Conservation (phyloP, 768 basidiomycete genomes). For the Mrakia hoshinonis region DNA sequence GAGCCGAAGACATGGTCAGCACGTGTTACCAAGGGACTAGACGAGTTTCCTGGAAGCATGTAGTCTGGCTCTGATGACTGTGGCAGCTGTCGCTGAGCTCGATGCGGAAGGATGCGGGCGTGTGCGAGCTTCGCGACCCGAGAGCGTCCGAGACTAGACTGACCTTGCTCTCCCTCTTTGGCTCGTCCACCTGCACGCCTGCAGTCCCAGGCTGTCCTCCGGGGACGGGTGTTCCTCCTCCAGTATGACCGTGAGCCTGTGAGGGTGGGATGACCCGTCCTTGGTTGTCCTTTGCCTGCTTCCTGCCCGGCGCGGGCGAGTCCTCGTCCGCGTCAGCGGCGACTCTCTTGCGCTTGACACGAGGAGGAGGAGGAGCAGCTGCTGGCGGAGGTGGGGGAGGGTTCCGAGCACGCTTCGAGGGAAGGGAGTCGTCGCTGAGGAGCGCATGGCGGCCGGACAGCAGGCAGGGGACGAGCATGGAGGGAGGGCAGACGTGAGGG, state of each 20-base stretch:
- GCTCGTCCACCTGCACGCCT: neutral
- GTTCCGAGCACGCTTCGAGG: constrained; percentile 6
- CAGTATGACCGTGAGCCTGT: neutral
- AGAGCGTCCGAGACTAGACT: neutral
- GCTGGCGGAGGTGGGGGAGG: constrained; percentile 4
- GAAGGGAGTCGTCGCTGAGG: constrained; percentile 8
- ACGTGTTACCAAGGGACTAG: neutral
- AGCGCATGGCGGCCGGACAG: no score
- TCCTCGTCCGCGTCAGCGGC: constrained; percentile 13
- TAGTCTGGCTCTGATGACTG: neutral
- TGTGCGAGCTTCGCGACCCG: neutral
- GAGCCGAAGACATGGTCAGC: neutral
- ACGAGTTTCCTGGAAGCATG: neutral
- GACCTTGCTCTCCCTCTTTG: constrained; percentile 22
- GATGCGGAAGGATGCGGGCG: neutral
- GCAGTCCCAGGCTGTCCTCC: neutral
- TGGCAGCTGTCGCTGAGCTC: neutral
- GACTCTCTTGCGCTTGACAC: constrained; percentile 22
- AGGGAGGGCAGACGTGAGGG: no score
- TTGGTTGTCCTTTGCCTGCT: constrained; percentile 12
- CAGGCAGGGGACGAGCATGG: no score
- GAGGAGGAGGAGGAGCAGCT: constrained; percentile 10
- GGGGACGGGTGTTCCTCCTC: neutral
- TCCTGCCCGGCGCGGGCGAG: constrained; percentile 3
- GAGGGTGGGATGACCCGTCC: neutral